Conservation (phyloP, 2,329 filamentous ascomycete genomes). For the Neopestalotiopsis clavispora region DNA sequence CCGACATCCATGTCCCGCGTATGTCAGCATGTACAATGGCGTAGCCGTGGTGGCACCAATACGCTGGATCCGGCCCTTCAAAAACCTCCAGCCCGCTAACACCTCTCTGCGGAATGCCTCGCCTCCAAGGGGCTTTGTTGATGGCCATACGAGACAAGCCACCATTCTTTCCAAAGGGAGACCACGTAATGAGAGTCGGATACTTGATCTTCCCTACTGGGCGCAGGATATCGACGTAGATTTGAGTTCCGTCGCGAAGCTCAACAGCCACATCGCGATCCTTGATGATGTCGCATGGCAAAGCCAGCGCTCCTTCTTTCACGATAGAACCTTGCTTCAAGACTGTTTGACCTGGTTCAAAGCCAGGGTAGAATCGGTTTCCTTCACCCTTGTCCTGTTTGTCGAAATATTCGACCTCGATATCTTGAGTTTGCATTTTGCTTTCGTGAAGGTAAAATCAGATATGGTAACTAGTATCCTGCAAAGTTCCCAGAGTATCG, state of each 20-base stretch:
- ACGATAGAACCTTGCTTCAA: background rate
- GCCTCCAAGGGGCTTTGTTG: too few species aligned
- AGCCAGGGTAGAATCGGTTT: too few species aligned
- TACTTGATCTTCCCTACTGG: background rate
- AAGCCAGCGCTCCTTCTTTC: background rate
- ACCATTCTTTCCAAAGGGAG: constrained; percentile 21
- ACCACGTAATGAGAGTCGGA: background rate
- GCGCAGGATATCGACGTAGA: background rate
- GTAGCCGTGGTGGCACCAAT: background rate
- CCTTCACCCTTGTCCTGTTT: too few species aligned
- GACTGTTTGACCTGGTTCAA: too few species aligned
- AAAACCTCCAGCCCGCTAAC: background rate
- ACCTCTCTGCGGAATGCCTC: constrained; percentile 39
- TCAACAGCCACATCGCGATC: background rate
- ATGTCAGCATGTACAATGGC: background rate
- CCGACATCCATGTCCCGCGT: background rate
- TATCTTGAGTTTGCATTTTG: too few species aligned
- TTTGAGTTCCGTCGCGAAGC: background rate
- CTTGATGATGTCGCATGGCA: background rate
- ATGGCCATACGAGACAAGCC: constrained; percentile 24
- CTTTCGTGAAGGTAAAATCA: too few species aligned
- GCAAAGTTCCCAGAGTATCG: too few species aligned
- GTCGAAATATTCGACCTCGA: too few species aligned
- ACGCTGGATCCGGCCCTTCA: background rate
- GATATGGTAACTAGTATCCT: too few species aligned